Base-by-base conservation (phyloP, 2,329 filamentous ascomycete genomes). In the Calonectria honghensis region DNA sequence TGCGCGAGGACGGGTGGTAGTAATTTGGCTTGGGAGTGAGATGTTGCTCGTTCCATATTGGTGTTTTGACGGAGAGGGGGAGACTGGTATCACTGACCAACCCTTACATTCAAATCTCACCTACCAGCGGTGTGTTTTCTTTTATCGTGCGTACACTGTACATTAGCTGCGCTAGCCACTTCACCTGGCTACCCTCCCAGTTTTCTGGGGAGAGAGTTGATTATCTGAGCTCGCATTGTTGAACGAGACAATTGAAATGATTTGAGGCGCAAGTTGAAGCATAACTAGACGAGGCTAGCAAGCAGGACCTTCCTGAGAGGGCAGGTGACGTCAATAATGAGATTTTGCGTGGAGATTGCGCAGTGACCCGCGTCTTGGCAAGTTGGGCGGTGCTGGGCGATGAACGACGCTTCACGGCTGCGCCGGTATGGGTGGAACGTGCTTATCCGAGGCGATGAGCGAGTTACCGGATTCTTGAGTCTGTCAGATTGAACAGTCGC, bases 21-120 rank as follows among this genome's bases (percentile, higher is more conserved):
- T 65, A 32, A 50, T 50, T 50, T 48, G 24, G n/a, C 52, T 63
- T 67, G 61, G 61, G 67, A 35, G 50, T 61, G 31, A 37, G 27
- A 70, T 52, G 41, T 52, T 37, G 27, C 32, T 50, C 18, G 32
- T 39, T 57, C 54, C 32, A 27, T 11, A 51, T 16, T 27, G 72
- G 72, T 67, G 72, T 73, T 54, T 61, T 32, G 27, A 48, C 27
- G 41, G 41, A 41, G 57, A 16, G 37, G 48, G 59, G 52, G 39
- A 65, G 61, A 70, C 37, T 35, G 71, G 54, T 57, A 69, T 41
- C 24, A 73, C 50, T 54, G 35, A 45, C 72, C 51, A 13, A 41
- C 50, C 16, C 32, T 69, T 68, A 51, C 51, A 70, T 66, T 61
- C 59, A 59, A 66, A 66, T 24, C 35, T 70, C 61, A 70, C 72